These are phyloP conservation scores for Coemansia sp. DNA, from an alignment of 192 early-diverging fungal species.

Conservation along the genomic window DNA sequence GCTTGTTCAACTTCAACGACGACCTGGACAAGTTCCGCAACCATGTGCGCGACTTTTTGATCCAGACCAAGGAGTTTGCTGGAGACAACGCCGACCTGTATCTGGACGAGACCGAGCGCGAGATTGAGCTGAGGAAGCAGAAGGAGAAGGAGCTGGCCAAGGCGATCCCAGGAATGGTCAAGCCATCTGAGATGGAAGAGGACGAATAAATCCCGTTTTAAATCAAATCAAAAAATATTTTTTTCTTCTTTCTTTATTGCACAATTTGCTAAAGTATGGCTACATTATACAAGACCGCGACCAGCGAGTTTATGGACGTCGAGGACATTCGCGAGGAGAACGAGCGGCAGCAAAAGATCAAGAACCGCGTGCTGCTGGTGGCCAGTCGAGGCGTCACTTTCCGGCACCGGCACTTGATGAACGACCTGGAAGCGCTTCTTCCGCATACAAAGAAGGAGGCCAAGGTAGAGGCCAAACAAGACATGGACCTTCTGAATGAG, in stretches of 20 bases:
- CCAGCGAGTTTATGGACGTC: constrained; percentile 44
- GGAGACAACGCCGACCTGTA: constrained; percentile 82
- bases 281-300: constrained; percentile 45
- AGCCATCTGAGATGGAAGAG: constrained; percentile 76
- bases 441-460: constrained; percentile 96
- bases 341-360: constrained; percentile 67
- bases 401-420: constrained; percentile 90
- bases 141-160: constrained; percentile 77
- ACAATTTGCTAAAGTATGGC: constrained; percentile 23
- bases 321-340: constrained; percentile 48
- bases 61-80: constrained; percentile 90
- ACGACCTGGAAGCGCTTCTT: constrained; percentile 80
- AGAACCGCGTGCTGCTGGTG: constrained; percentile 85
- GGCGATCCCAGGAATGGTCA: constrained; percentile 94
- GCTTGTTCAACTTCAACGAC: constrained; percentile 80
- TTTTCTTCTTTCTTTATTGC: constrained; percentile 2
- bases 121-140: constrained; percentile 73
- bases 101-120: constrained; percentile 87
- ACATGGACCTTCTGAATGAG: constrained; percentile 88
- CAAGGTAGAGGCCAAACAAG: constrained; percentile 90
- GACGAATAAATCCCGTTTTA: constrained; percentile 23
- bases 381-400: constrained; percentile 81
- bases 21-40: constrained; percentile 85
- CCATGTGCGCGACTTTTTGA: constrained; percentile 95
- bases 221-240: constrained; percentile 7